These are phyloP conservation scores for Fraxinus anomala DNA, from an alignment of 257 asterid species.

Conservation along the genomic window DNA sequence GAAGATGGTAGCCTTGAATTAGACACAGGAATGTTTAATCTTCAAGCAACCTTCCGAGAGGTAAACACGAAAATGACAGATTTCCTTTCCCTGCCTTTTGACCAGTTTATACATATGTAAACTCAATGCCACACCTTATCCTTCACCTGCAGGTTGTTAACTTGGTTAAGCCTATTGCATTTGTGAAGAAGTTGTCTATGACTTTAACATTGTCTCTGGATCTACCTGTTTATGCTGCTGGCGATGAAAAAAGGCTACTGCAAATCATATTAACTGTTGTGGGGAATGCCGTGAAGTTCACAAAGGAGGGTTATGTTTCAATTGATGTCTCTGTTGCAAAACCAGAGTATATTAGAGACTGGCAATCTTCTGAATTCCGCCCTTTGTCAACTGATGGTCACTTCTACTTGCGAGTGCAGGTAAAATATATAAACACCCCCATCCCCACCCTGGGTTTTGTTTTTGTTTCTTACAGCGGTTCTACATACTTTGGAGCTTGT, in stretches of 20 bases:
- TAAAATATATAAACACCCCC: constrained; percentile 13
- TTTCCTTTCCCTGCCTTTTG: background rate
- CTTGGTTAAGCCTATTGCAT: constrained; percentile 68
- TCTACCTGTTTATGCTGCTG: constrained; percentile 55
- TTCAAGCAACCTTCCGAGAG: constrained; percentile 59
- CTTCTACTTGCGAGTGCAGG: constrained; percentile 70
- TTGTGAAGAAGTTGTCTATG: constrained; percentile 59
- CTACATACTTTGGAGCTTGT: background rate
- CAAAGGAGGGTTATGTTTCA: constrained; percentile 57
- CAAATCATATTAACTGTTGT: constrained; percentile 55
- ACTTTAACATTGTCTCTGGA: constrained; percentile 52
- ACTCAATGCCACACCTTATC: background rate
- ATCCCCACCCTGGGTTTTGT: background rate
- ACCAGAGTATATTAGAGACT: constrained; percentile 53
- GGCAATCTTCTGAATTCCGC: constrained; percentile 44
- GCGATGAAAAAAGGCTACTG: constrained; percentile 68
- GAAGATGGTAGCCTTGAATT: constrained; percentile 74
- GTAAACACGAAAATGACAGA: constrained; percentile 31
- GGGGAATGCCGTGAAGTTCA: constrained; percentile 76
- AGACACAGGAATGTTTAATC: constrained; percentile 51
- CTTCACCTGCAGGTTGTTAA: constrained; percentile 47
- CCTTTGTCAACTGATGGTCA: constrained; percentile 48
- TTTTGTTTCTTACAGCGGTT: background rate
- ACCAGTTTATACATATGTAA: background rate
- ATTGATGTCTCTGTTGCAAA: constrained; percentile 60